Conservation (phyloP, 805 yeast genomes). For the Candida coleopterorum region DNA sequence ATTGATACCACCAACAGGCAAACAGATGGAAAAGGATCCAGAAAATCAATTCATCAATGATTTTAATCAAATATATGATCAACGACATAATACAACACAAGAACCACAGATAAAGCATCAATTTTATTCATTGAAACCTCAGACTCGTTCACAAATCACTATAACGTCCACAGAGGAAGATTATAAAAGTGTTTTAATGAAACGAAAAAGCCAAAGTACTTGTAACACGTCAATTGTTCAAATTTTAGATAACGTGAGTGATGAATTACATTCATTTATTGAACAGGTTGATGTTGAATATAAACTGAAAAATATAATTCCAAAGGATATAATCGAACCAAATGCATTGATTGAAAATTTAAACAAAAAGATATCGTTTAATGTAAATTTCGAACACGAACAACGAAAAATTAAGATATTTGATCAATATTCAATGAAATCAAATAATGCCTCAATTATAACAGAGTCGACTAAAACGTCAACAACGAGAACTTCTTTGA, state of each 20-base stretch:
- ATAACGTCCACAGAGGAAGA: background rate
- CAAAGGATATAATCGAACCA: constrained; percentile 1
- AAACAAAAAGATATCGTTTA: background rate
- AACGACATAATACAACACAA: constrained; percentile 11
- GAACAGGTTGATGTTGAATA: constrained; percentile 8
- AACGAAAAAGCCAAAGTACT: constrained; percentile 21
- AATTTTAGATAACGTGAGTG: constrained; percentile 24
- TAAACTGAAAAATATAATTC: constrained; percentile 2
- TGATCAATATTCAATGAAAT: background rate
- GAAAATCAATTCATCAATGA: constrained; percentile 13
- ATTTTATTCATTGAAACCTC: constrained; percentile 25
- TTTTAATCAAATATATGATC: constrained; percentile 18
- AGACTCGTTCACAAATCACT: constrained; percentile 21
- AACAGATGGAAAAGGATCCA: background rate
- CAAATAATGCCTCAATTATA: constrained; percentile 1
- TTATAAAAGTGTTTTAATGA: background rate
- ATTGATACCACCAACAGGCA: background rate
- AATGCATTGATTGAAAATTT: constrained; percentile 1
- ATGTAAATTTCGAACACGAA: background rate
- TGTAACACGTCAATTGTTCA: constrained; percentile 19
- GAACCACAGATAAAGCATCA: constrained; percentile 12
- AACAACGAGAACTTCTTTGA: background rate
- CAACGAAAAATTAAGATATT: background rate
- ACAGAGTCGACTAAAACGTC: background rate
- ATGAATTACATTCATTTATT: constrained; percentile 20